Evolutionary conservation across 2,329 filamentous ascomycete species (phyloP).

Genomic region (Trichoderma gracile): DNA sequence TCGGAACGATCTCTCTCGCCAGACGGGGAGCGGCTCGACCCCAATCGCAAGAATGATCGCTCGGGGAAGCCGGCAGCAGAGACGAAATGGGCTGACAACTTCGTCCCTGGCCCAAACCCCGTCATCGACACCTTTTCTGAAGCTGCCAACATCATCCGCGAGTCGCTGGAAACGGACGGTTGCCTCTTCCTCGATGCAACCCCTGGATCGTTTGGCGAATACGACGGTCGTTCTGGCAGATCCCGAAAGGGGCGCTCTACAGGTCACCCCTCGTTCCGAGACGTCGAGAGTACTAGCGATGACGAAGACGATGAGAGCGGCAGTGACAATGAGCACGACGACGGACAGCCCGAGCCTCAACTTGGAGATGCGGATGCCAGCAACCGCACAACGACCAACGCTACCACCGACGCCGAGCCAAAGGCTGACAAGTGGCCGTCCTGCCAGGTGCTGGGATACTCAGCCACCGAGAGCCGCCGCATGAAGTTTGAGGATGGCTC

Average conservation of each 20-base stretch:
- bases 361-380: neutral
- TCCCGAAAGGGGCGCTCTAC: neutral
- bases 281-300: conserved; percentile 32
- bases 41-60: conserved; percentile 2
- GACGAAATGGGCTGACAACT: conserved; percentile 23
- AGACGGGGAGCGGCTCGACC: conserved; percentile 2
- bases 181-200: conserved; percentile 39
- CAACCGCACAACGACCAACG: neutral
- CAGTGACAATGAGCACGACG: neutral
- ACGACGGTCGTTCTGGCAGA: neutral
- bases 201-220: conserved; percentile 33
- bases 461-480: conserved; percentile 38
- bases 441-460: conserved; percentile 44
- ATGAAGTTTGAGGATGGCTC: conserved; percentile 34
- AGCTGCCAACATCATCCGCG: conserved; percentile 46
- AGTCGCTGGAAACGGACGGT: conserved; percentile 46
- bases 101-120: conserved; percentile 22
- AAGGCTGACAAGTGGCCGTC: conserved; percentile 8
- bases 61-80: neutral
- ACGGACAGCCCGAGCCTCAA: neutral
- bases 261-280: conserved; percentile 5
- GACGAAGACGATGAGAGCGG: conserved; percentile 6
- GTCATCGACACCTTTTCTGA: conserved; percentile 29
- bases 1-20: conserved; percentile 14
- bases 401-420: conserved; percentile 8